A percentile compares a stretch with the other conserved stretches of the same genome.
phyloP scores from a whole-genome alignment of 2,329 filamentous ascomycete genomes.

The Aspergillus eucalypticola region DNA sequence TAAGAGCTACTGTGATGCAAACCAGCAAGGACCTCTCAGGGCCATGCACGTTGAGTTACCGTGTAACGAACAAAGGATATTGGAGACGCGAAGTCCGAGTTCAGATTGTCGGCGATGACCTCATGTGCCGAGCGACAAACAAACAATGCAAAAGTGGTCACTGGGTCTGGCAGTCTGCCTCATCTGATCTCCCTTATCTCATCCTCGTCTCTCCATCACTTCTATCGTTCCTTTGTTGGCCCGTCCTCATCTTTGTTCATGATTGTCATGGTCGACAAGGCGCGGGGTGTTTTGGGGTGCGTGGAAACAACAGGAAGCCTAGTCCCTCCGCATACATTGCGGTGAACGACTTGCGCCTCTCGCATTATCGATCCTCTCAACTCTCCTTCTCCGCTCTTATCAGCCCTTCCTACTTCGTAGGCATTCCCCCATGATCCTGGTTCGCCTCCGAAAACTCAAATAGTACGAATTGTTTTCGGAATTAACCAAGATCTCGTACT shows the following conservation, averaged over 20 bases:
- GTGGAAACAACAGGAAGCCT: conserved; percentile 1
- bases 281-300: not conserved
- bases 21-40: not conserved
- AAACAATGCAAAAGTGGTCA: conserved; percentile 37
- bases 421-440: not conserved
- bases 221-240: not conserved
- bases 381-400: not conserved
- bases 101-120: conserved; percentile 20
- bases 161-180: conserved; percentile 5
- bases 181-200: conserved; percentile 2
- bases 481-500: not conserved
- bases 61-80: not conserved
- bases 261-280: not conserved
- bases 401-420: not conserved
- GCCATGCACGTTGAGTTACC: conserved; percentile 1
- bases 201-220: not conserved
- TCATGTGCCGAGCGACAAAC: conserved; percentile 21
- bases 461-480: conserved; percentile 7
- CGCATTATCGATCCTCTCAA: not conserved
- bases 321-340: not conserved
- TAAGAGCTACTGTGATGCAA: not conserved
- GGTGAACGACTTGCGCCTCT: not conserved
- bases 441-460: conserved; percentile 7
- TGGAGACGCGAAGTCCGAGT: not conserved
- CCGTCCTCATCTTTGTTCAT: not conserved